Evolutionary conservation across 2,329 filamentous ascomycete species (phyloP).

Genomic region (Aureobasidium namibiae): DNA sequence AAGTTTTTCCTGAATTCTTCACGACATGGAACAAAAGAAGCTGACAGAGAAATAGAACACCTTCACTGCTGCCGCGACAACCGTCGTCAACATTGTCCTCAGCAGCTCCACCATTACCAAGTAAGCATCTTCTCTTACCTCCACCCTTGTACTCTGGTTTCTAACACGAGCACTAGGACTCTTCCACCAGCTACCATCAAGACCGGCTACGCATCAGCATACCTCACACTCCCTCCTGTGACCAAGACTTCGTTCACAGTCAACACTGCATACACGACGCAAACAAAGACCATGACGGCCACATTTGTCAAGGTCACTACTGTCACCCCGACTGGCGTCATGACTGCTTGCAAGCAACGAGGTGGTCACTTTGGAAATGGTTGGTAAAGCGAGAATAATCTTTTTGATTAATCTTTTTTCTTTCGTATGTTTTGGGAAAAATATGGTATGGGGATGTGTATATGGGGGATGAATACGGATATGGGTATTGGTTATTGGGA

Average conservation of each 20-base stretch:
- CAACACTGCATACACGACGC: constrained; percentile 22
- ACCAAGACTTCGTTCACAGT: constrained; percentile 26
- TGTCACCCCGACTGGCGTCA: constrained; percentile 28
- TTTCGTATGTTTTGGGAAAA: background rate
- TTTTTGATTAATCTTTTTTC: background rate
- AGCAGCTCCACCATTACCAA: constrained; percentile 17
- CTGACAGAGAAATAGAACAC: background rate
- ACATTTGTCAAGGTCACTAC: constrained; percentile 26
- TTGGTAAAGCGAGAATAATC: background rate
- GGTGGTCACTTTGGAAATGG: constrained; percentile 25
- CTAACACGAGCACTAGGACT: too few relatives aligned
- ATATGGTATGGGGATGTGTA: background rate
- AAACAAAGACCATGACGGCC: constrained; percentile 26
- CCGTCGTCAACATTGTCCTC: constrained; percentile 24
- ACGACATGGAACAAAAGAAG: background rate
- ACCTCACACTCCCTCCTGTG: constrained; percentile 28
- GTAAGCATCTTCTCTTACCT: background rate
- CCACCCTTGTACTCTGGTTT: too few relatives aligned
- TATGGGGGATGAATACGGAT: too few relatives aligned
- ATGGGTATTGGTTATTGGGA: too few relatives aligned
- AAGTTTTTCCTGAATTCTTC: background rate
- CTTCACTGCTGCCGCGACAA: constrained; percentile 18
- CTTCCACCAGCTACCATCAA: constrained; percentile 29
- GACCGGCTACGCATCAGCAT: constrained; percentile 26
- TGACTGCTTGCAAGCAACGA: constrained; percentile 25